Evolutionary conservation across 2,329 filamentous ascomycete genomes (phyloP), one percentile per base, ranked within the genome.

Genomic region (Exophiala mesophila): DNA sequence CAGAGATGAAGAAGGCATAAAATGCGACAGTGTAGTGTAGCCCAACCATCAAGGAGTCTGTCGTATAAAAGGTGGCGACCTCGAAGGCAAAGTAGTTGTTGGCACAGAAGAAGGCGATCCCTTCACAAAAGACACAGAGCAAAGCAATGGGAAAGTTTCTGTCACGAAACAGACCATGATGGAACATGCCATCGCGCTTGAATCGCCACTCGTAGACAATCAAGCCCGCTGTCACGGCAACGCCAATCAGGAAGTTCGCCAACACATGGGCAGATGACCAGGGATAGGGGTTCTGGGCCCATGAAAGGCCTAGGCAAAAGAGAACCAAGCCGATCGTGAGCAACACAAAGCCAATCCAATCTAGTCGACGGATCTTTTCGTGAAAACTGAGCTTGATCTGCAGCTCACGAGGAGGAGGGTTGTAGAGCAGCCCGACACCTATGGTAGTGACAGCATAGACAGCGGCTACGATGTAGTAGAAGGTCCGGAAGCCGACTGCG

Each of bases 41-140:
- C 7, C 29, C 29, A 13, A 31, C n/a, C 5, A 5, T 5, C 5
- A 31, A 16, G 5, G 29, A 16, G n/a, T 31, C 29, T 6, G 29
- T 5, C 5, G 29, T 13, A 13, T 41, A 41, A n/a, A 46, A 32
- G 21, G 41, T 29, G 10, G 18, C 21, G 6, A 46, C 38, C 16
- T 41, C 16, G 17, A 41, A 41, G 15, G 43, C 23, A 20, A 35
- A 46, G 21, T 46, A 46, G 23, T 30, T 64, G 46, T 67, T 69
- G 13, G 60, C 61, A 1, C 77, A 70, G 1, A 85, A 59, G 0
- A 73, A 79, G 65, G 85, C 77, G 71, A 84, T 83, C 19, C 75
- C 79, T 51, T 76, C 82, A 10, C 83, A 71, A 5, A 74, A 60
- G 7, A 79, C 49, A 1, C 70, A 70, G 5, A 77, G 77, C 2